phyloP scores from a whole-genome alignment of 2,329 filamentous ascomycete species.

The Ceratocystis ficicola region DNA sequence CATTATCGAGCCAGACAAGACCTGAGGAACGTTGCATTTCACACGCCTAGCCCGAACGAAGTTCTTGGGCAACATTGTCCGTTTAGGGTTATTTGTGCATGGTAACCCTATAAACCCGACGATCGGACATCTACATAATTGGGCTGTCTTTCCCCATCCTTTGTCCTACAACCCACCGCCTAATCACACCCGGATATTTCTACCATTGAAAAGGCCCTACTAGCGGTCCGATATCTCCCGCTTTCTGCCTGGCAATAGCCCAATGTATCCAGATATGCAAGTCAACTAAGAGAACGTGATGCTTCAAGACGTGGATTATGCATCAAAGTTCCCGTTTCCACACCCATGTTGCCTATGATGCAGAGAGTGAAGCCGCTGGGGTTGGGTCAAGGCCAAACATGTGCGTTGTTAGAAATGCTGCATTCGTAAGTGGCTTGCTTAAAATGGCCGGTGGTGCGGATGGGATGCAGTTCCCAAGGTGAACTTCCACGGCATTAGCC shows the following conservation, averaged over 20 bases:
- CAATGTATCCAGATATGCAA: not conserved
- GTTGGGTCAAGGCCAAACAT: not conserved
- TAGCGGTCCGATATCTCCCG: not conserved
- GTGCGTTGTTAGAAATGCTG: constrained; percentile 1
- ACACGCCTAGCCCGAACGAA: not conserved
- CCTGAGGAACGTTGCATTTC: not conserved
- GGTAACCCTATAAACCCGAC: too few relatives aligned
- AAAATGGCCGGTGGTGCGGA: not conserved
- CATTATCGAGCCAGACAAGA: not conserved
- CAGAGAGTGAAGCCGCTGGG: not conserved
- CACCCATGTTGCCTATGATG: not conserved
- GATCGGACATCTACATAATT: not conserved
- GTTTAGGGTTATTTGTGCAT: not conserved
- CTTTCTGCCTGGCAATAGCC: not conserved
- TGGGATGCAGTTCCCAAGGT: not conserved
- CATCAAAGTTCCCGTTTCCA: not conserved
- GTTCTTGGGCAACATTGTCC: too few relatives aligned
- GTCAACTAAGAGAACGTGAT: not conserved
- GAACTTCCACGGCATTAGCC: too few relatives aligned
- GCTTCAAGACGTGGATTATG: not conserved
- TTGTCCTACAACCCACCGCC: not conserved
- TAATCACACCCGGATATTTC: not conserved
- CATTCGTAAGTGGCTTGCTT: not conserved
- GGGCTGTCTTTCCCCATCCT: not conserved
- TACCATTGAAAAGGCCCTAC: not conserved